Percentiles rank a stretch among this genome's conserved stretches.
phyloP scores from a whole-genome alignment of 257 asterid genomes.

The Sherardia arvensis region DNA sequence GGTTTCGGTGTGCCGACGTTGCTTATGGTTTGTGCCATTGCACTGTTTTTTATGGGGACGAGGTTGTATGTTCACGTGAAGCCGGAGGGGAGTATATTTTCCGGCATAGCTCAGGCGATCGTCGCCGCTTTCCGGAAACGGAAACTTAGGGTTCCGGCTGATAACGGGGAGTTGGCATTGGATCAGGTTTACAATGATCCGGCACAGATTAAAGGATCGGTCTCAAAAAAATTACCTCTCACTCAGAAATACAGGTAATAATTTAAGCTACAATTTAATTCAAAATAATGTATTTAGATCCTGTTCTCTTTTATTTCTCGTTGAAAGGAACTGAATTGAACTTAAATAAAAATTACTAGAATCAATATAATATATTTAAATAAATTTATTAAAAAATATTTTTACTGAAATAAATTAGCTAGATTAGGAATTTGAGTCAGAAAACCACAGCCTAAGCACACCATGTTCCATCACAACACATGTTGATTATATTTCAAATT shows the following conservation, averaged over 20 bases:
- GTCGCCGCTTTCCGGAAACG: slow-evolving; percentile 54
- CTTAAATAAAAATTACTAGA: no score
- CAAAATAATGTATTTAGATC: no score
- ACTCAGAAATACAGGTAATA: slow-evolving; percentile 46
- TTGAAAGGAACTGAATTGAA: no score
- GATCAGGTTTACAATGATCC: slow-evolving; percentile 45
- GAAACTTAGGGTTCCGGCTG: slow-evolving; percentile 29
- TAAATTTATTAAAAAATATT: no score
- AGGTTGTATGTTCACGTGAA: slow-evolving; percentile 43
- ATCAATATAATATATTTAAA: no score
- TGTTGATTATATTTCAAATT: neutral
- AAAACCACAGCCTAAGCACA: no score
- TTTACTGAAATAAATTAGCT: no score
- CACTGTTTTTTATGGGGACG: slow-evolving; percentile 48
- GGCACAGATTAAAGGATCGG: slow-evolving; percentile 12
- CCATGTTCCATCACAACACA: neutral
- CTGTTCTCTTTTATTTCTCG: no score
- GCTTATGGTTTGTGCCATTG: slow-evolving; percentile 46
- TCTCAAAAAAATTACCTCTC: slow-evolving; percentile 30
- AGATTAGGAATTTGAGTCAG: no score
- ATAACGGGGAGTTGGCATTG: neutral
- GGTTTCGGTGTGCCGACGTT: slow-evolving; percentile 58
- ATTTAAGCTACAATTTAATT: neutral
- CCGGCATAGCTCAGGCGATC: slow-evolving; percentile 38
- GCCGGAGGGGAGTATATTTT: slow-evolving; percentile 71